phyloP scores from a whole-genome alignment of 1,139 yeast genomes.

The Waltiozyma sp. region DNA sequence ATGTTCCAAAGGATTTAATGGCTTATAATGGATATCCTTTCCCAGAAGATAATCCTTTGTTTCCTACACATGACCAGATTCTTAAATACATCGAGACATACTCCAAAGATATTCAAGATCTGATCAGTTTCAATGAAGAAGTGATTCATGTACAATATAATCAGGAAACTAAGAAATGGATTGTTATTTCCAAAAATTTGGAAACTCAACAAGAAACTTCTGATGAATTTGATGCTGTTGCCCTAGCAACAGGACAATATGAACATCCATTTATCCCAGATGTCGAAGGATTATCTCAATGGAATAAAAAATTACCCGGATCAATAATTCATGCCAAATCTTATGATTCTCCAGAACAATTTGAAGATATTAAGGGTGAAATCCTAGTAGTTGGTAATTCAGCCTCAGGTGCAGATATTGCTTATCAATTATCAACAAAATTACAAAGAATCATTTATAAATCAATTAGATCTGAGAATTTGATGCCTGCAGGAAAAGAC shows the following conservation, averaged over 20 bases:
- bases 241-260: slow-evolving; percentile 46
- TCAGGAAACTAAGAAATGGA: slow-evolving; percentile 15
- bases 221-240: slow-evolving; percentile 34
- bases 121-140: slow-evolving; percentile 24
- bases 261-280: slow-evolving; percentile 39
- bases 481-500: slow-evolving; percentile 27
- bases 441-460: slow-evolving; percentile 18
- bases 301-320: slow-evolving; percentile 20
- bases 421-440: slow-evolving; percentile 14
- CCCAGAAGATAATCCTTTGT: slow-evolving; percentile 32
- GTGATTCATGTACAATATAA: slow-evolving; percentile 15
- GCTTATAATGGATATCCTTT: slow-evolving; percentile 40
- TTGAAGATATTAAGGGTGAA: slow-evolving; percentile 21
- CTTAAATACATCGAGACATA: slow-evolving; percentile 35
- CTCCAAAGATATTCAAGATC: slow-evolving; percentile 25
- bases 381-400: slow-evolving; percentile 34
- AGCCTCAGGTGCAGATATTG: slow-evolving; percentile 34
- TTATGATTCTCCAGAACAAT: slow-evolving; percentile 40
- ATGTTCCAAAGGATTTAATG: slow-evolving; percentile 50
- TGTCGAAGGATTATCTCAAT: slow-evolving; percentile 29
- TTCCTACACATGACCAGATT: slow-evolving; percentile 41
- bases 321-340: slow-evolving; percentile 17
- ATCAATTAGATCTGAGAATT: slow-evolving; percentile 15
- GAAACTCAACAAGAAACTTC: slow-evolving; percentile 18
- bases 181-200: slow-evolving; percentile 21